Percentiles rank a stretch among this genome's conserved stretches.
phyloP scores from a whole-genome alignment of 495 filamentous ascomycete genomes.

The Arthonia radiata region DNA sequence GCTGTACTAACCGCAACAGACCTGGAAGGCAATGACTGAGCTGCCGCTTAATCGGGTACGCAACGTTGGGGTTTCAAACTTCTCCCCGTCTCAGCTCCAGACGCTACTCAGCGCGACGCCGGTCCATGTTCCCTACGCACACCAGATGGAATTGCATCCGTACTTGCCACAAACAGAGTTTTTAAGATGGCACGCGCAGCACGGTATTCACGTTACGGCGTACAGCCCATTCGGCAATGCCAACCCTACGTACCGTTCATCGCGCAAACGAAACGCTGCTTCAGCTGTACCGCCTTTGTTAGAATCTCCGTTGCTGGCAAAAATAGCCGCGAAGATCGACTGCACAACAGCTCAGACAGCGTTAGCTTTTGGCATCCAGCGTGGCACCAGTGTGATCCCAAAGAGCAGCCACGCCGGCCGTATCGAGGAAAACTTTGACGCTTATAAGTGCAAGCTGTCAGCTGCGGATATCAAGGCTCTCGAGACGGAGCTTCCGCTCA shows the following conservation, averaged over 20 bases:
- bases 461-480: conserved; percentile 13
- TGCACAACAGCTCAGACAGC: conserved; percentile 11
- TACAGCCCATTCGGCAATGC: conserved; percentile 34
- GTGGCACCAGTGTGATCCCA: conserved; percentile 13
- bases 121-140: conserved; percentile 40
- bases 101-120: conserved; percentile 21
- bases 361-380: conserved; percentile 11
- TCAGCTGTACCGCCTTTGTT: too few relatives aligned
- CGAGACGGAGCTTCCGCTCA: not conserved
- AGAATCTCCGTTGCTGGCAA: too few relatives aligned
- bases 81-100: conserved; percentile 33
- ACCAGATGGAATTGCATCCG: conserved; percentile 50
- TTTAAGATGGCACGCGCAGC: conserved; percentile 19
- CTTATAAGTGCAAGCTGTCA: conserved; percentile 15
- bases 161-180: conserved; percentile 31
- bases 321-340: conserved; percentile 10
- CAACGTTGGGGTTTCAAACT: conserved; percentile 43
- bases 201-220: conserved; percentile 30
- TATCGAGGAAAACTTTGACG: conserved; percentile 9
- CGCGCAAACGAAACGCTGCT: too few relatives aligned
- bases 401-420: conserved; percentile 9
- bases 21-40: not conserved
- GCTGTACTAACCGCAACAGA: conserved; percentile 1
- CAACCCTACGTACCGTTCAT: conserved; percentile 12
- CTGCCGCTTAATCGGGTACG: conserved; percentile 4